Evolutionary conservation across 1,284 basidiomycete species (phyloP).

Genomic region (Farysia itapuensis): DNA sequence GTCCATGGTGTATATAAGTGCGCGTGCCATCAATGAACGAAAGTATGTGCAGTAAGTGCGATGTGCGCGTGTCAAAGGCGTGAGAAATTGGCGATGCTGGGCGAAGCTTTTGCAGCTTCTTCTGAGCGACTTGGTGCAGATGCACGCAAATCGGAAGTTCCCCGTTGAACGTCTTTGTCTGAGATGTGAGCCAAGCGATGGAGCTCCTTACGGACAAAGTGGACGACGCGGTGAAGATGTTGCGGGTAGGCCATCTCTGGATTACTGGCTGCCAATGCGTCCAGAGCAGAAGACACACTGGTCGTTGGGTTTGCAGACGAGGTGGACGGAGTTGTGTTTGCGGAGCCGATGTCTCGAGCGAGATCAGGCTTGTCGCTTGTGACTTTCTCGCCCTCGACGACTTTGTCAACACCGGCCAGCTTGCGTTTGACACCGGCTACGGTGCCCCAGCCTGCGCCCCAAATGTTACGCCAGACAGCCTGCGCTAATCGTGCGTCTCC

Average conservation of each 20-base stretch:
- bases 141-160: constrained; percentile 6
- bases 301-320: constrained; percentile 14
- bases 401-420: constrained; percentile 43
- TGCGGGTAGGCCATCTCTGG: constrained; percentile 62
- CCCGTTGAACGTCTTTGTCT: constrained; percentile 70
- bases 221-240: constrained; percentile 74
- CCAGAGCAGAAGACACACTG: constrained; percentile 10
- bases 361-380: constrained; percentile 64
- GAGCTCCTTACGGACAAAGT: constrained; percentile 77
- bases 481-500: constrained; percentile 67
- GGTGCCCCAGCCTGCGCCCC: constrained; percentile 64
- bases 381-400: constrained; percentile 43
- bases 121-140: constrained; percentile 7
- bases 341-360: constrained; percentile 34
- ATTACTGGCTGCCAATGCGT: constrained; percentile 30
- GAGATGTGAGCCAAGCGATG: constrained; percentile 71
- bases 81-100: constrained; percentile 33
- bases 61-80: constrained; percentile 8
- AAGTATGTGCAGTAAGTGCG: background rate
- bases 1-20: too few relatives aligned
- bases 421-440: constrained; percentile 61
- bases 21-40: too few relatives aligned
- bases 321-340: constrained; percentile 8
- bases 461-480: constrained; percentile 88
- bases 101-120: constrained; percentile 8